These are phyloP conservation scores for Fusarium sp. DNA, from an alignment of 2,329 filamentous ascomycete genomes.

Conservation along the genomic window DNA sequence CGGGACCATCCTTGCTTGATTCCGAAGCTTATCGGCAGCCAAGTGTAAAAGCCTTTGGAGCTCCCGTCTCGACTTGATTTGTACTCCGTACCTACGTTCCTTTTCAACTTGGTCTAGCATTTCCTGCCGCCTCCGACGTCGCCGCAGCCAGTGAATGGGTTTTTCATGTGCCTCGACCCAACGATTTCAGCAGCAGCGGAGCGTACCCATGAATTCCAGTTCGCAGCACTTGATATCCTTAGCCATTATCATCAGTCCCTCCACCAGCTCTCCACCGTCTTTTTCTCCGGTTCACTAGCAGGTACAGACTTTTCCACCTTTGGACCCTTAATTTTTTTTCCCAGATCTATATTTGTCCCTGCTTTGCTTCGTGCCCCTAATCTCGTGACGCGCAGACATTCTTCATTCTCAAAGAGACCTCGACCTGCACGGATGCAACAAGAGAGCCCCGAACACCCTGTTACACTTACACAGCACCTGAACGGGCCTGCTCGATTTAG, in stretches of 20 bases:
- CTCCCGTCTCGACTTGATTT: constrained; percentile 10
- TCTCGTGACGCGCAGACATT: constrained; percentile 45
- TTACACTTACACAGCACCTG: constrained; percentile 50
- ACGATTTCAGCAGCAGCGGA: constrained; percentile 34
- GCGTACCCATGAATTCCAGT: constrained; percentile 29
- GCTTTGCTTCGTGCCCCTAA: constrained; percentile 32
- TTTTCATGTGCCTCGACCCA: constrained; percentile 41
- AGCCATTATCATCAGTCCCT: constrained; percentile 42
- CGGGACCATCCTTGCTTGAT: constrained; percentile 25
- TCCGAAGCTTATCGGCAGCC: constrained; percentile 34
- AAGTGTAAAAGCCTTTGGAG: constrained; percentile 23
- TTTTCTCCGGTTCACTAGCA: constrained; percentile 44
- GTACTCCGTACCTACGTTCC: constrained; percentile 25
- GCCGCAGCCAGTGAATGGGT: constrained; percentile 28
- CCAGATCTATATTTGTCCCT: constrained; percentile 32
- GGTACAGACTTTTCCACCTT: constrained; percentile 41
- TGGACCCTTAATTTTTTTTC: constrained; percentile 24
- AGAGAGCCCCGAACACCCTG: constrained; percentile 31
- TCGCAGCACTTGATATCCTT: constrained; percentile 39
- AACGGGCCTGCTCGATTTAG: constrained; percentile 34
- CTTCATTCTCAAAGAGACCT: constrained; percentile 30
- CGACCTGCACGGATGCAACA: constrained; percentile 33
- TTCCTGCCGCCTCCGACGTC: constrained; percentile 29
- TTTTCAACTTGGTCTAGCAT: constrained; percentile 19
- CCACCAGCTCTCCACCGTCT: constrained; percentile 48